A percentile compares a stretch with the other conserved stretches of the same genome.
phyloP scores from a whole-genome alignment of 495 filamentous ascomycete genomes.

The Gamarada debralockiae region DNA sequence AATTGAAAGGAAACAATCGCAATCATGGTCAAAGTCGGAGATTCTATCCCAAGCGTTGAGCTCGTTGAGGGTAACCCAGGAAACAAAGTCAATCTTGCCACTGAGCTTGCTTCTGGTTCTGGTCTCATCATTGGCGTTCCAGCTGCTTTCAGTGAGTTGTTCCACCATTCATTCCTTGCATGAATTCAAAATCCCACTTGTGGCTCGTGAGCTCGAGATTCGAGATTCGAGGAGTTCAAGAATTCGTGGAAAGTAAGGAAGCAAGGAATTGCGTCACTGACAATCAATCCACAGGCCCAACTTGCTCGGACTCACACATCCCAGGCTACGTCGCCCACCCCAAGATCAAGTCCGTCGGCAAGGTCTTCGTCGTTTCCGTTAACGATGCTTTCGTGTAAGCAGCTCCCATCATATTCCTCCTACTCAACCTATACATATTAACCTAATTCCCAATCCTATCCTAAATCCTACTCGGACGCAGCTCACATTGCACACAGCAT shows the following conservation, averaged over 20 bases:
- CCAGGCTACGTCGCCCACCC: conserved; percentile 76
- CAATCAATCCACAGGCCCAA: conserved; percentile 38
- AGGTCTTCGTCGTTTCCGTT: conserved; percentile 84
- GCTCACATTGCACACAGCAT: conserved; percentile 46
- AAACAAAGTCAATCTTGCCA: conserved; percentile 74
- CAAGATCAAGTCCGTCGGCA: conserved; percentile 66
- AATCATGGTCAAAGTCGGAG: conserved; percentile 49
- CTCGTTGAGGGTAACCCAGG: conserved; percentile 61
- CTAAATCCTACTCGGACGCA: neutral
- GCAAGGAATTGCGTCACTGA: too few species aligned
- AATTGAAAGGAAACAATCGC: neutral
- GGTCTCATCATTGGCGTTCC: conserved; percentile 86
- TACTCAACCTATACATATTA: neutral
- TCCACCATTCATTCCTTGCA: neutral
- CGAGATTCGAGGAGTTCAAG: too few species aligned
- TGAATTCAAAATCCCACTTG: too few species aligned
- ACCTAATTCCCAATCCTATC: neutral
- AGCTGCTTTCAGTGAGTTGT: conserved; percentile 71
- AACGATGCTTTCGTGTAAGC: conserved; percentile 94
- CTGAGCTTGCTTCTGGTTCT: conserved; percentile 64
- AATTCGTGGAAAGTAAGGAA: too few species aligned
- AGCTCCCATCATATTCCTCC: neutral
- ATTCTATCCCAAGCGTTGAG: conserved; percentile 55
- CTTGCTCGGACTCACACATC: conserved; percentile 75
- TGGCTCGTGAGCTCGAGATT: too few species aligned